These are phyloP conservation scores for Pythium phragmiticola DNA, from an alignment of 352 stramenopile species.

Conservation along the genomic window DNA sequence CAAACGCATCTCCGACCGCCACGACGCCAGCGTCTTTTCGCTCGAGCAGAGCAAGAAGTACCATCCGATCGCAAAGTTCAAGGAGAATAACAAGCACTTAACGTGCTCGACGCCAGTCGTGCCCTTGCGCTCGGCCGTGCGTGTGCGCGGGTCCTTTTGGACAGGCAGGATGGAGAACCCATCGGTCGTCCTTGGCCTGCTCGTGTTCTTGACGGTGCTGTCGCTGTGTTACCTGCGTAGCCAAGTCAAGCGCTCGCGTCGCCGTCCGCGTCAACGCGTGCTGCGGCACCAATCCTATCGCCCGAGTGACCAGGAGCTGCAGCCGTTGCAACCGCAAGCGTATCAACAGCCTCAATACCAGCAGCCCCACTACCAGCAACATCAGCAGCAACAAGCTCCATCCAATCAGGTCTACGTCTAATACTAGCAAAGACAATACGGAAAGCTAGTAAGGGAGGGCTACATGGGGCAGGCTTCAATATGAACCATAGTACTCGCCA, in stretches of 20 bases:
- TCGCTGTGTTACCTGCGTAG: conserved; percentile 26
- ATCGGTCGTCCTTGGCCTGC: conserved; percentile 6
- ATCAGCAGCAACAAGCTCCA: conserved; percentile 3
- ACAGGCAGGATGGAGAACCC: neutral
- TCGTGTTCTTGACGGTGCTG: conserved; percentile 24
- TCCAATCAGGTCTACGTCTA: conserved; percentile 17
- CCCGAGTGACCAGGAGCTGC: conserved; percentile 6
- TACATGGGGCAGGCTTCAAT: neutral
- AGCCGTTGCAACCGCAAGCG: conserved; percentile 10
- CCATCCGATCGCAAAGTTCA: conserved; percentile 28
- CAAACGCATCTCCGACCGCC: conserved; percentile 25
- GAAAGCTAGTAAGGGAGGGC: neutral
- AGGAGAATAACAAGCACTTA: conserved; percentile 1
- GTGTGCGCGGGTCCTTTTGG: conserved; percentile 12
- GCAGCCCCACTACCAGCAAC: neutral
- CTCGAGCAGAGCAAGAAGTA: conserved; percentile 20
- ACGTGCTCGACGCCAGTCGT: conserved; percentile 2
- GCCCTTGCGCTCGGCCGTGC: conserved; percentile 11
- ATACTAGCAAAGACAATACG: neutral
- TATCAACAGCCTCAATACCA: neutral
- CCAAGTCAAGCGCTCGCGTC: conserved; percentile 19
- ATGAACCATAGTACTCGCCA: neutral
- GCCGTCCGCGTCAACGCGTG: conserved; percentile 1
- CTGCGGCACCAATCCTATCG: conserved; percentile 6
- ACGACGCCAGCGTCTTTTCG: conserved; percentile 23